Percentiles rank a stretch among this genome's conserved stretches.
Evolutionary conservation across 2,329 filamentous ascomycete species (phyloP).

Genomic region (Pseudonectria buxi): DNA sequence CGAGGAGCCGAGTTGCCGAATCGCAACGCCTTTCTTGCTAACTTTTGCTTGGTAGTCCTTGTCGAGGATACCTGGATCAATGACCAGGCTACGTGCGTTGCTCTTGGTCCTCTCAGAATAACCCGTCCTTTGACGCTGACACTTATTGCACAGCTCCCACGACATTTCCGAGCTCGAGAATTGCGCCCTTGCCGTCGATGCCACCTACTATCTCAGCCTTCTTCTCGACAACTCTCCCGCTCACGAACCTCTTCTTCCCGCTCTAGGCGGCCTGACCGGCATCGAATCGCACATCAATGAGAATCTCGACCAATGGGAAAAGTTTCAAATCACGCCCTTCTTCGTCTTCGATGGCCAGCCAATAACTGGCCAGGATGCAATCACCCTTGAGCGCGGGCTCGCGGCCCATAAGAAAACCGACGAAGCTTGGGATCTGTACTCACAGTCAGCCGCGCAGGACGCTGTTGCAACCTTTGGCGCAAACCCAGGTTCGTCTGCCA

Average conservation of each 20-base stretch:
- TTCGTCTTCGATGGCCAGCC: constrained; percentile 92
- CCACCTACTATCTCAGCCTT: constrained; percentile 77
- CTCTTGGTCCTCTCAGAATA: constrained; percentile 1
- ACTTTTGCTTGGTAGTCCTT: constrained; percentile 25
- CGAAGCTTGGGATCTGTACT: constrained; percentile 82
- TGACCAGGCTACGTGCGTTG: constrained; percentile 30
- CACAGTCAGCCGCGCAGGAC: constrained; percentile 67
- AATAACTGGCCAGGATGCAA: constrained; percentile 67
- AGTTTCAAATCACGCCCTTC: constrained; percentile 64
- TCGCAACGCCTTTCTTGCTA: constrained; percentile 5
- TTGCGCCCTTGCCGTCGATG: constrained; percentile 76
- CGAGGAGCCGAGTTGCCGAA: no score
- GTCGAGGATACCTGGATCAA: constrained; percentile 34
- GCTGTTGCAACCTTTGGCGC: constrained; percentile 80
- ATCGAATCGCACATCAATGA: constrained; percentile 68
- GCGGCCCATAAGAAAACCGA: constrained; percentile 65
- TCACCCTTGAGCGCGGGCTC: constrained; percentile 56
- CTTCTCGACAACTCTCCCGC: constrained; percentile 64
- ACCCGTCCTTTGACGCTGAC: constrained; percentile 14
- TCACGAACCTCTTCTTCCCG: constrained; percentile 82
- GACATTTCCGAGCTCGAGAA: constrained; percentile 66
- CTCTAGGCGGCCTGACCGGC: constrained; percentile 81
- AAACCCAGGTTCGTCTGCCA: constrained; percentile 55
- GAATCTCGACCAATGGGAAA: constrained; percentile 67
- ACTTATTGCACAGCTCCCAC: constrained; percentile 39